Evolutionary conservation across 495 filamentous ascomycete species (phyloP).

Genomic region (Neurospora discreta): DNA sequence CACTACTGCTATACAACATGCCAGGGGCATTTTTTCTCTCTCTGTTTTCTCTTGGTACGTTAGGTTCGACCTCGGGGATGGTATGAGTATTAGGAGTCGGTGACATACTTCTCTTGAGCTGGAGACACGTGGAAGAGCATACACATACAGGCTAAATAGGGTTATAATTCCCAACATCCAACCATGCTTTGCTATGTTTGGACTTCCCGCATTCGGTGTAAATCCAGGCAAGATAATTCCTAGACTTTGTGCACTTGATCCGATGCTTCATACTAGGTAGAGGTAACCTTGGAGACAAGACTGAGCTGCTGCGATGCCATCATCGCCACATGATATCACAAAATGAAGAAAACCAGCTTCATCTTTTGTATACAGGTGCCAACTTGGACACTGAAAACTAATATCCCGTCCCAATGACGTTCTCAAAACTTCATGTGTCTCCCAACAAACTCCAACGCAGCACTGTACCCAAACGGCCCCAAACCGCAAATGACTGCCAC

Average conservation of each 20-base stretch:
- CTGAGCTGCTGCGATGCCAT: background rate
- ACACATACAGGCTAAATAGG: background rate
- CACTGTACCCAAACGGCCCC: constrained; percentile 57
- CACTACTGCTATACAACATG: background rate
- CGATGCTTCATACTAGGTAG: background rate
- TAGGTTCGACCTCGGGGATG: background rate
- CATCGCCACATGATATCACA: background rate
- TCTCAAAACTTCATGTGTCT: constrained; percentile 29
- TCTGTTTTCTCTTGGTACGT: background rate
- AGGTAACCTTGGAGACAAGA: background rate
- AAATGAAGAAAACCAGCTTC: background rate
- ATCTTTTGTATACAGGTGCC: background rate
- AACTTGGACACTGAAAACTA: background rate
- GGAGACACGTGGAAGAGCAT: background rate
- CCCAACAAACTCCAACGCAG: constrained; percentile 53
- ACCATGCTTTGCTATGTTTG: background rate
- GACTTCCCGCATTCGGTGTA: no score
- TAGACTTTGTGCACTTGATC: background rate
- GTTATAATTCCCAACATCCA: background rate
- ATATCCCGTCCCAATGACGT: constrained; percentile 6
- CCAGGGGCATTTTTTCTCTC: background rate
- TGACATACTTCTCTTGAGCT: background rate
- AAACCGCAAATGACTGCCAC: constrained; percentile 55
- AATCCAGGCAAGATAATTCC: no score
- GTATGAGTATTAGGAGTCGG: background rate